These are phyloP conservation scores for Verbascum thapsus DNA, from an alignment of 257 asterid genomes.

Conservation along the genomic window DNA sequence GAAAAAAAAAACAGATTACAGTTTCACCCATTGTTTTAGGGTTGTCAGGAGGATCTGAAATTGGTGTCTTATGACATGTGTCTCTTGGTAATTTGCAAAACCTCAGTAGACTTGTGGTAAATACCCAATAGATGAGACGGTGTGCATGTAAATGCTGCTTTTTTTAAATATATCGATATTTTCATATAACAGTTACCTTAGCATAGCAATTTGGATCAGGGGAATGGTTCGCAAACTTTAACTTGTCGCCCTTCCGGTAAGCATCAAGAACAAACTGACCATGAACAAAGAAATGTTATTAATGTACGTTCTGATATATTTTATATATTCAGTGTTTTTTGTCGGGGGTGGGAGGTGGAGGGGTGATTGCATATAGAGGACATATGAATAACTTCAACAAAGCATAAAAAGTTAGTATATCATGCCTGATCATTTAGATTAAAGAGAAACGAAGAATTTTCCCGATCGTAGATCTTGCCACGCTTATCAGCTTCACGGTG, in stretches of 20 bases:
- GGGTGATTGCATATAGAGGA: background rate
- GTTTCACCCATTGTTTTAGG: too few species aligned
- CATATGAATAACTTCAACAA: background rate
- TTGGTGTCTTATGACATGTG: too few species aligned
- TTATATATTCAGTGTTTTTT: background rate
- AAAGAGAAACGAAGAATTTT: slow-evolving; percentile 88
- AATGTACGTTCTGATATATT: slow-evolving; percentile 4
- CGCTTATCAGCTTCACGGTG: slow-evolving; percentile 99
- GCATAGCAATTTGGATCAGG: slow-evolving; percentile 95
- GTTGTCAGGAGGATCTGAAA: too few species aligned
- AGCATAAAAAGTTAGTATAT: slow-evolving; percentile 14
- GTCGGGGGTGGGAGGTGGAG: background rate
- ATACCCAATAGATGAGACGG: too few species aligned
- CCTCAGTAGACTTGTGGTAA: too few species aligned
- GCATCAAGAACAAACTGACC: slow-evolving; percentile 91
- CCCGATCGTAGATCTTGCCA: slow-evolving; percentile 96
- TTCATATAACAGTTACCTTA: slow-evolving; percentile 49
- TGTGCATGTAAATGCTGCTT: too few species aligned
- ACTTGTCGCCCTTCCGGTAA: slow-evolving; percentile 82
- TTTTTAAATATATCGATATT: background rate
- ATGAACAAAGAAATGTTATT: slow-evolving; percentile 25
- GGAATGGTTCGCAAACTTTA: slow-evolving; percentile 93
- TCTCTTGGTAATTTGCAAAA: too few species aligned
- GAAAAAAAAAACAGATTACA: too few species aligned
- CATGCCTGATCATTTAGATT: slow-evolving; percentile 88